Conservation (phyloP, 768 basidiomycete genomes). For the Boletellus emodensis region DNA sequence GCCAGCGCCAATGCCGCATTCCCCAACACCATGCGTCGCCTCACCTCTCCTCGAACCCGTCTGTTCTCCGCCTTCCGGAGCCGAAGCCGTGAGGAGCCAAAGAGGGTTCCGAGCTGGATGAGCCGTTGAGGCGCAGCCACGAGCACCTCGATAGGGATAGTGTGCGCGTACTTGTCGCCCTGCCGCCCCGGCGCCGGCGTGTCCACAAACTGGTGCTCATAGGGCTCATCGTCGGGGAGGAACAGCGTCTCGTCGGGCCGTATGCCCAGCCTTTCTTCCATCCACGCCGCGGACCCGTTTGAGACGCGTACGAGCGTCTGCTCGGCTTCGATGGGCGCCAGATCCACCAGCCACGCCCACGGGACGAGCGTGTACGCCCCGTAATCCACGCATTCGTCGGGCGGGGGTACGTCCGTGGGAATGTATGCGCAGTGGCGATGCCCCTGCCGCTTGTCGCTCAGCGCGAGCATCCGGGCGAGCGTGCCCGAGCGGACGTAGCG, state of each 20-base stretch:
- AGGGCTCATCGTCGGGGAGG: slow-evolving; percentile 53
- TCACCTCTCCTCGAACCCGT: slow-evolving; percentile 43
- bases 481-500: slow-evolving; percentile 54
- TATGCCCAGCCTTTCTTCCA: slow-evolving; percentile 23
- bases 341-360: slow-evolving; percentile 68
- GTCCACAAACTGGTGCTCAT: slow-evolving; percentile 40
- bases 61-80: slow-evolving; percentile 41
- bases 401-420: slow-evolving; percentile 31
- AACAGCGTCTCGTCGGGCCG: slow-evolving; percentile 37
- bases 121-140: slow-evolving; percentile 38
- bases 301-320: slow-evolving; percentile 48
- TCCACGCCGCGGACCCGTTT: slow-evolving; percentile 41
- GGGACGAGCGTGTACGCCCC: slow-evolving; percentile 58
- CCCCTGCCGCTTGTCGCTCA: slow-evolving; percentile 47
- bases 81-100: slow-evolving; percentile 68
- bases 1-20: slow-evolving; percentile 45
- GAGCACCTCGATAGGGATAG: slow-evolving; percentile 11
- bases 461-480: slow-evolving; percentile 41
- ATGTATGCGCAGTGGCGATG: slow-evolving; percentile 47
- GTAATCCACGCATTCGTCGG: slow-evolving; percentile 60
- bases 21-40: slow-evolving; percentile 53
- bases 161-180: slow-evolving; percentile 9
- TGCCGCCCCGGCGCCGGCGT: slow-evolving; percentile 4
- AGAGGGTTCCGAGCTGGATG: slow-evolving; percentile 69
- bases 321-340: slow-evolving; percentile 34